A percentile compares a stretch with the other conserved stretches of the same genome.
Evolutionary conservation across 352 stramenopile genomes (phyloP).

Genomic region (Pythium coloratum): DNA sequence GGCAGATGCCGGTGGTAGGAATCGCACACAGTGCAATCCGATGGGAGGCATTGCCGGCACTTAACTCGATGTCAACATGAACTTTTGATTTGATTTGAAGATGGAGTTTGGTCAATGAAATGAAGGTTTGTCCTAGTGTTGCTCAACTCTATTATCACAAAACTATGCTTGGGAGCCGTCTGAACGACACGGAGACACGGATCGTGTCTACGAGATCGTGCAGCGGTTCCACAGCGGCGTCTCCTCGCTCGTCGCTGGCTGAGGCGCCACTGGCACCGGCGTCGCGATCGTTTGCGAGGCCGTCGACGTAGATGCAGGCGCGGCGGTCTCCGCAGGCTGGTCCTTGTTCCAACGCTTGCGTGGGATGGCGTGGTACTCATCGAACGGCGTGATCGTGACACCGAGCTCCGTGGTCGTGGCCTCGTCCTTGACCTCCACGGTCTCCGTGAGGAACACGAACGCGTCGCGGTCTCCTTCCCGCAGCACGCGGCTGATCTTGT

Average conservation of each 20-base stretch:
- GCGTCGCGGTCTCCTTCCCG: conserved; percentile 63
- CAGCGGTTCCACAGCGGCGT: conserved; percentile 51
- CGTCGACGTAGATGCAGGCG: conserved; percentile 9
- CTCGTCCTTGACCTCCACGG: conserved; percentile 33
- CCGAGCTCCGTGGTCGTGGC: conserved; percentile 31
- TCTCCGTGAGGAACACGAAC: conserved; percentile 39
- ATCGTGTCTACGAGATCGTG: conserved; percentile 49
- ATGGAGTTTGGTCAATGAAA: background rate
- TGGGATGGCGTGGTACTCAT: conserved; percentile 40
- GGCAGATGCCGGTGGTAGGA: too few relatives aligned
- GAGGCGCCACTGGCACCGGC: background rate
- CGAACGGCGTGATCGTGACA: conserved; percentile 54
- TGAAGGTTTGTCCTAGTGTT: background rate
- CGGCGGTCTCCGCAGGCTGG: conserved; percentile 4
- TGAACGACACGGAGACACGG: background rate
- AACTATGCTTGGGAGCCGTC: background rate
- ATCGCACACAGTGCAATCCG: too few relatives aligned
- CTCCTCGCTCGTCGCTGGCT: conserved; percentile 18
- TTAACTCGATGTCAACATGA: background rate
- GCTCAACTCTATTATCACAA: background rate
- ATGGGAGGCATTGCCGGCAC: too few relatives aligned
- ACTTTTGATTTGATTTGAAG: background rate
- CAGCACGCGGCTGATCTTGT: conserved; percentile 66
- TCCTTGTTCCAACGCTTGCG: conserved; percentile 28
- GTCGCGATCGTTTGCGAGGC: conserved; percentile 15